Conservation (phyloP, 257 asterid genomes). For the Nyctanthes arbortristis region DNA sequence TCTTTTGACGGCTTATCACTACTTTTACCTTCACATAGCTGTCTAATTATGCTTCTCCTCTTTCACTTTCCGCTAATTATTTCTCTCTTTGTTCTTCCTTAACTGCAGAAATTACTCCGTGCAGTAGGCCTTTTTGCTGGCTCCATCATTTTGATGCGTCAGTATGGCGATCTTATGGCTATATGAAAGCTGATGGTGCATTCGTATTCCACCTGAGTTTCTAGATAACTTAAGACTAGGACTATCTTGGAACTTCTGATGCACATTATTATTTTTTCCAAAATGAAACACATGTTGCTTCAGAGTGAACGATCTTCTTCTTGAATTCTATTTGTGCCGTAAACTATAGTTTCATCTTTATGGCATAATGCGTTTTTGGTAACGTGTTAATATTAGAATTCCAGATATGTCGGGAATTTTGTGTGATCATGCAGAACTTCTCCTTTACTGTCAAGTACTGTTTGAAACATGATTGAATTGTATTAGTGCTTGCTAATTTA, state of each 20-base stretch:
- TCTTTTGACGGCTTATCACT: constrained; percentile 3
- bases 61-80: background rate
- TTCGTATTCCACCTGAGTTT: constrained; percentile 13
- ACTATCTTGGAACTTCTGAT: no score
- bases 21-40: background rate
- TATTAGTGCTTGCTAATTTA: background rate
- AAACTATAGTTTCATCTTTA: no score
- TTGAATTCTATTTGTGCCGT: constrained; percentile 10
- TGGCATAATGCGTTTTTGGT: no score
- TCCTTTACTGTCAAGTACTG: no score
- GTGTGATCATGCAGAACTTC: no score
- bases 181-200: constrained; percentile 32
- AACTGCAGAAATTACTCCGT: constrained; percentile 71
- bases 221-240: constrained; percentile 9
- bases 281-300: constrained; percentile 10
- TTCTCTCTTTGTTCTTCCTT: background rate
- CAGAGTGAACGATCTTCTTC: no score
- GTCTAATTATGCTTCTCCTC: background rate
- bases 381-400: no score
- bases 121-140: constrained; percentile 82
- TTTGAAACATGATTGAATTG: no score
- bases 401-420: background rate
- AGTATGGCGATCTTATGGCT: constrained; percentile 81
- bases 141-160: constrained; percentile 77
- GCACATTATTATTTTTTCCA: no score